Percentiles rank a stretch among this genome's conserved stretches.
phyloP scores from a whole-genome alignment of 208 protist species.

The Wallacemonas sp. region DNA sequence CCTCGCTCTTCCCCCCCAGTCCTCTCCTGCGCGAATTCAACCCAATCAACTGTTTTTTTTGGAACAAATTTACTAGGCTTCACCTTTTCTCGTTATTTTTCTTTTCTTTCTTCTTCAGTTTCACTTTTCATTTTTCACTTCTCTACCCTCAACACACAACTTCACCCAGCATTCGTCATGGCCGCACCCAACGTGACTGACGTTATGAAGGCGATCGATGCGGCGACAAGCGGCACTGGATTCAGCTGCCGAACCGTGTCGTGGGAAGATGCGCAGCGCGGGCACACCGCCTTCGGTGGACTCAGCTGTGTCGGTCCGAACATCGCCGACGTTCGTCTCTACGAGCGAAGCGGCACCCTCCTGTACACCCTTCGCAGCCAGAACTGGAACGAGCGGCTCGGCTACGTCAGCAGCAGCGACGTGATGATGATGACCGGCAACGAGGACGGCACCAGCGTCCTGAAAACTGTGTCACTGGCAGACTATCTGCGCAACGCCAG shows the following conservation, averaged over 20 bases:
- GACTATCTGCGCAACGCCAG: not conserved
- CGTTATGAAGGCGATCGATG: not conserved
- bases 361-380: not conserved
- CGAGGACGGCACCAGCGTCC: not conserved
- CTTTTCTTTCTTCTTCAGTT: not conserved
- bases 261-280: not conserved
- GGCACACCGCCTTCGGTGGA: not conserved
- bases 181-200: not conserved
- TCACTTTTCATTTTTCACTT: not conserved
- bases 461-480: not conserved
- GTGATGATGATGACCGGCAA: slow-evolving; percentile 1
- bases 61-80: too few species aligned
- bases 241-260: slow-evolving; percentile 3
- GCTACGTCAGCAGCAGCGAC: slow-evolving; percentile 3
- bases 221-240: not conserved
- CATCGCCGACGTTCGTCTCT: not conserved
- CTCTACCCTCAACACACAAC: not conserved
- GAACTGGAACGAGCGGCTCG: slow-evolving; percentile 2
- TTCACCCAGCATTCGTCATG: not conserved
- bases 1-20: too few species aligned
- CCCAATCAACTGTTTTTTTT: too few species aligned
- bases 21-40: too few species aligned
- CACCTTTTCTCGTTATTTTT: too few species aligned
- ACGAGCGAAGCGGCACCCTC: not conserved
- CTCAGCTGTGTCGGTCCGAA: not conserved